Conservation (phyloP, 305 asterid genomes). For the Fraxinus platypoda region DNA sequence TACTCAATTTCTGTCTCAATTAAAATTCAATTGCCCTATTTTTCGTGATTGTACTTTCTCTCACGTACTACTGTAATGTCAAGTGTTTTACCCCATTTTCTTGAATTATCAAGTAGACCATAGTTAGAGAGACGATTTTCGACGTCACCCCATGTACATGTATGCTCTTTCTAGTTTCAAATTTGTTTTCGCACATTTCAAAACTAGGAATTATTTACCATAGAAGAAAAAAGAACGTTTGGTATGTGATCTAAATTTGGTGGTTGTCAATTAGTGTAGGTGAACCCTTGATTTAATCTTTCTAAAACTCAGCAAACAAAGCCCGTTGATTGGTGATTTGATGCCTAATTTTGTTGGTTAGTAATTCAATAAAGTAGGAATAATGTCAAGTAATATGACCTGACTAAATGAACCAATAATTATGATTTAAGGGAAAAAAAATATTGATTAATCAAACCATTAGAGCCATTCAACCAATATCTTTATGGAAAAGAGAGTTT, state of each 20-base stretch:
- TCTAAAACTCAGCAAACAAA: slow-evolving; percentile 23
- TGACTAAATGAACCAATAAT: slow-evolving; percentile 9
- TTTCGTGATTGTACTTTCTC: not conserved
- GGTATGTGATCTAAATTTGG: slow-evolving; percentile 42
- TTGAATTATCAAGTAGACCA: not conserved
- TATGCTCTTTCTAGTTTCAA: not conserved
- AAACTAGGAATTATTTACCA: not conserved
- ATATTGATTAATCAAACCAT: not conserved
- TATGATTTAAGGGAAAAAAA: not conserved
- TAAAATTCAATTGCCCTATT: not conserved
- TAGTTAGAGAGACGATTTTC: not conserved
- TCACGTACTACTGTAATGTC: not conserved
- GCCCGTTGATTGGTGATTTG: slow-evolving; percentile 20
- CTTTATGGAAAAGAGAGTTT: not conserved
- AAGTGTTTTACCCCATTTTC: not conserved
- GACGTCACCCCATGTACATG: not conserved
- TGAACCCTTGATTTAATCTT: slow-evolving; percentile 19
- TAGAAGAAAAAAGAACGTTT: slow-evolving; percentile 16
- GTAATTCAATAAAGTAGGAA: slow-evolving; percentile 24
- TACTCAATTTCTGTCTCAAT: not conserved
- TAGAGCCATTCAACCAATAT: not conserved
- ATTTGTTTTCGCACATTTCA: not conserved
- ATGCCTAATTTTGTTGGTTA: slow-evolving; percentile 41
- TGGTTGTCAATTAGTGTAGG: slow-evolving; percentile 25
- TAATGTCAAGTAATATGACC: slow-evolving; percentile 3